A percentile compares a stretch with the other conserved stretches of the same genome.
Conservation (phyloP, 352 stramenopile genomes). For the Globisporangium paddicum region DNA sequence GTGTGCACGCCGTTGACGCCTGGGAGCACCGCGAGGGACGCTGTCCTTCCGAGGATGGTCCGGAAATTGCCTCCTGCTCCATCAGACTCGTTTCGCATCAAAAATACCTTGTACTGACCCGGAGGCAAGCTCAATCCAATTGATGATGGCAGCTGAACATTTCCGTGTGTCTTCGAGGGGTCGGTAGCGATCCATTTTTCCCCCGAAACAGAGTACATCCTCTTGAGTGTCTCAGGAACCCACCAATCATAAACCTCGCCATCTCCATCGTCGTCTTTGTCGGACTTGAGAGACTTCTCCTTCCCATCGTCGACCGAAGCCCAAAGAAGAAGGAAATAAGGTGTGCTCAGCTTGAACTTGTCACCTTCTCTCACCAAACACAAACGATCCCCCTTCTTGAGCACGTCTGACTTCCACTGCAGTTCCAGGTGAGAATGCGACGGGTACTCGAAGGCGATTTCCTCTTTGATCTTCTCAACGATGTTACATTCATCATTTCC, state of each 20-base stretch:
- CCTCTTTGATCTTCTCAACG: slow-evolving; percentile 10
- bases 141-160: slow-evolving; percentile 30
- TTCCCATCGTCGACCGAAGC: slow-evolving; percentile 9
- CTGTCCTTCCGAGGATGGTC: slow-evolving; percentile 22
- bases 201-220: slow-evolving; percentile 20
- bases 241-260: slow-evolving; percentile 28
- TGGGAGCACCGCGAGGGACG: slow-evolving; percentile 31
- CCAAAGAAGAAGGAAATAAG: slow-evolving; percentile 44
- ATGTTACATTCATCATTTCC: slow-evolving; percentile 18
- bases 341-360: slow-evolving; percentile 32
- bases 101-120: slow-evolving; percentile 36
- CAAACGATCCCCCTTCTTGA: slow-evolving; percentile 30
- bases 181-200: slow-evolving; percentile 22
- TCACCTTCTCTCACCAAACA: slow-evolving; percentile 38
- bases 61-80: slow-evolving; percentile 21
- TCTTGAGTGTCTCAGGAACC: slow-evolving; percentile 24
- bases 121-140: slow-evolving; percentile 40
- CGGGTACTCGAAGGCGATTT: slow-evolving; percentile 33
- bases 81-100: slow-evolving; percentile 35
- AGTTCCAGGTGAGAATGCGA: slow-evolving; percentile 32
- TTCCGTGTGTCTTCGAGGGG: slow-evolving; percentile 13
- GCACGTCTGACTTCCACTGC: slow-evolving; percentile 24
- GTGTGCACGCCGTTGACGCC: slow-evolving; percentile 50
- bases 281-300: slow-evolving; percentile 1
- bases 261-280: background rate